phyloP scores from a whole-genome alignment of 1,284 basidiomycete species.

The Ustilago tritici region DNA sequence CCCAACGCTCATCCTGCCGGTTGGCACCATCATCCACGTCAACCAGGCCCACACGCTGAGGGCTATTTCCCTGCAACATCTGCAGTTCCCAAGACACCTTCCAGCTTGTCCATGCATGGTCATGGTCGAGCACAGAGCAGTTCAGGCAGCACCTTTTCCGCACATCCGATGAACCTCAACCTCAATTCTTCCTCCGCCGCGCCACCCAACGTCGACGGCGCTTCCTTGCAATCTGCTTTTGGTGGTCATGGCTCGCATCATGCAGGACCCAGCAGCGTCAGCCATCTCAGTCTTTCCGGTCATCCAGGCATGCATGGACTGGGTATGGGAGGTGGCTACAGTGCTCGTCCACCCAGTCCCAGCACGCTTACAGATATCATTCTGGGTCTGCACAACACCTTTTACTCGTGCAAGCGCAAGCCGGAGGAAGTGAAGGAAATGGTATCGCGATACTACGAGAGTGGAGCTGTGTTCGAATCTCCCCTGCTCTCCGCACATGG shows the following conservation, averaged over 20 bases:
- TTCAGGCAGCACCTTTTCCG: slow-evolving; percentile 15
- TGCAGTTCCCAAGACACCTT: slow-evolving; percentile 37
- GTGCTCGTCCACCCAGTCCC: slow-evolving; percentile 61
- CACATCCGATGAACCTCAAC: slow-evolving; percentile 37
- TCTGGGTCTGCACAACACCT: slow-evolving; percentile 64
- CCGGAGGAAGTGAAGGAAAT: slow-evolving; percentile 64
- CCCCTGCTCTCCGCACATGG: slow-evolving; percentile 66
- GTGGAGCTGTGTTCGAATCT: slow-evolving; percentile 66
- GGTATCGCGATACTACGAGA: slow-evolving; percentile 66
- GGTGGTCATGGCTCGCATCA: slow-evolving; percentile 16
- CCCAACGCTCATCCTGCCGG: slow-evolving; percentile 23
- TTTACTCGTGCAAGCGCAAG: slow-evolving; percentile 67
- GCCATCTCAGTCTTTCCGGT: slow-evolving; percentile 38
- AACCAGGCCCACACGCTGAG: slow-evolving; percentile 51
- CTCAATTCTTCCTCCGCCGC: slow-evolving; percentile 15
- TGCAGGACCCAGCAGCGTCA: slow-evolving; percentile 17
- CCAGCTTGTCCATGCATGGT: slow-evolving; percentile 37
- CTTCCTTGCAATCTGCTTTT: slow-evolving; percentile 34
- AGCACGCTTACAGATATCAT: slow-evolving; percentile 69
- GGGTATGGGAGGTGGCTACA: slow-evolving; percentile 36
- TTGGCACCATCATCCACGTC: slow-evolving; percentile 56
- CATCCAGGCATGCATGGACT: slow-evolving; percentile 40
- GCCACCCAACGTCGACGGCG: slow-evolving; percentile 32
- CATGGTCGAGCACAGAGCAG: slow-evolving; percentile 43
- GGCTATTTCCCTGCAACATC: slow-evolving; percentile 51